A percentile compares a stretch with the other conserved stretches of the same genome.
Evolutionary conservation across 129 eudicot species (phyloP).

Genomic region (Sambucus nigra): DNA sequence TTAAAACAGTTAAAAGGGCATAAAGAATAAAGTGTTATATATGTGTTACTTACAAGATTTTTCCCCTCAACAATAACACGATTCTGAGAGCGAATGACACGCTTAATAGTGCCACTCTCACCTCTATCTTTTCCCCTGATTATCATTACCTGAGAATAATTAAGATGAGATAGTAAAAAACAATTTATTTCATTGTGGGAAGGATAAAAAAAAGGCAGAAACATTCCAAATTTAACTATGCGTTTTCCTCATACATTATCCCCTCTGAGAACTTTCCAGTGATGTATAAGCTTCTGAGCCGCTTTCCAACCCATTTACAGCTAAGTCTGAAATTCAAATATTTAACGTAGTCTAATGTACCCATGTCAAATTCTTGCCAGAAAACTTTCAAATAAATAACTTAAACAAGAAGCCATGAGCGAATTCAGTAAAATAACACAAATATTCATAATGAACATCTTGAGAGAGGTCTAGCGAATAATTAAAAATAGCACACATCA

Average conservation of each 20-base stretch:
- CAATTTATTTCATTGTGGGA: neutral
- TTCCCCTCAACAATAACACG: constrained; percentile 88
- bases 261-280: constrained; percentile 88
- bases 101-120: constrained; percentile 61
- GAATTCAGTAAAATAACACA: no score
- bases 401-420: no score
- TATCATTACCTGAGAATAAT: constrained; percentile 64
- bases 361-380: neutral
- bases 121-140: constrained; percentile 95
- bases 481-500: no score
- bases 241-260: constrained; percentile 69
- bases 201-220: neutral
- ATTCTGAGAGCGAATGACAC: constrained; percentile 71
- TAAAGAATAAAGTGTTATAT: no score
- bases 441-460: no score
- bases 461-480: no score
- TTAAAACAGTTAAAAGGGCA: neutral
- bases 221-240: no score
- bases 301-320: constrained; percentile 91
- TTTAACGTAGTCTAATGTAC: neutral
- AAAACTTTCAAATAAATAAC: no score
- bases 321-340: constrained; percentile 4
- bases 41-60: constrained; percentile 65
- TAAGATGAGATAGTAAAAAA: neutral
- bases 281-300: constrained; percentile 87